Evolutionary conservation across 139 green algal species (phyloP).

Genomic region (Haematococcus sp.): DNA sequence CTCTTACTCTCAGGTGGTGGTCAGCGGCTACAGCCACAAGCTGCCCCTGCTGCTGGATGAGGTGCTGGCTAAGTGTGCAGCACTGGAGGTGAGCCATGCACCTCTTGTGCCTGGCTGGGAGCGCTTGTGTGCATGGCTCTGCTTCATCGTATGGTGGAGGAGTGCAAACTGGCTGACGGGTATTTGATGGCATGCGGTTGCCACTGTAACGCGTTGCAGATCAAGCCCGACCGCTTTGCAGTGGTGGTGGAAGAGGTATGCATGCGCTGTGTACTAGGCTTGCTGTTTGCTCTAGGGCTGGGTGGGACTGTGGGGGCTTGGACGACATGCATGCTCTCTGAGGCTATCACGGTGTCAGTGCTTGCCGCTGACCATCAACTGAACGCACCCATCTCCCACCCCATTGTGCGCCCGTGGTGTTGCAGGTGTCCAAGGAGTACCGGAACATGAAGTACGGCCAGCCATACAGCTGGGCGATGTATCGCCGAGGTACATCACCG

Average conservation of each 20-base stretch:
- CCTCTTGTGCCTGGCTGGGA: neutral
- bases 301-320: too few relatives aligned
- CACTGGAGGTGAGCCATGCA: constrained; percentile 44
- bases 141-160: too few relatives aligned
- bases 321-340: too few relatives aligned
- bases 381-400: too few relatives aligned
- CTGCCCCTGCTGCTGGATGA: constrained; percentile 60
- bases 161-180: too few relatives aligned
- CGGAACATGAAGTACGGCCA: constrained; percentile 55
- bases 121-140: neutral
- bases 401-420: too few relatives aligned
- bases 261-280: too few relatives aligned
- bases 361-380: too few relatives aligned
- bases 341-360: too few relatives aligned
- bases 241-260: constrained; percentile 63
- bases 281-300: too few relatives aligned
- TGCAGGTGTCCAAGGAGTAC: constrained; percentile 59
- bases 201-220: constrained; percentile 14
- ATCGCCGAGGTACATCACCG: constrained; percentile 37
- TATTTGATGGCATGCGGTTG: neutral
- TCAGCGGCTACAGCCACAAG: constrained; percentile 84
- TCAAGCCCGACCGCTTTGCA: constrained; percentile 67
- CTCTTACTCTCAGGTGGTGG: constrained; percentile 8
- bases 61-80: constrained; percentile 50
- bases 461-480: constrained; percentile 84